Evolutionary conservation across 768 basidiomycete species (phyloP).

Genomic region (Suillus bovinus): DNA sequence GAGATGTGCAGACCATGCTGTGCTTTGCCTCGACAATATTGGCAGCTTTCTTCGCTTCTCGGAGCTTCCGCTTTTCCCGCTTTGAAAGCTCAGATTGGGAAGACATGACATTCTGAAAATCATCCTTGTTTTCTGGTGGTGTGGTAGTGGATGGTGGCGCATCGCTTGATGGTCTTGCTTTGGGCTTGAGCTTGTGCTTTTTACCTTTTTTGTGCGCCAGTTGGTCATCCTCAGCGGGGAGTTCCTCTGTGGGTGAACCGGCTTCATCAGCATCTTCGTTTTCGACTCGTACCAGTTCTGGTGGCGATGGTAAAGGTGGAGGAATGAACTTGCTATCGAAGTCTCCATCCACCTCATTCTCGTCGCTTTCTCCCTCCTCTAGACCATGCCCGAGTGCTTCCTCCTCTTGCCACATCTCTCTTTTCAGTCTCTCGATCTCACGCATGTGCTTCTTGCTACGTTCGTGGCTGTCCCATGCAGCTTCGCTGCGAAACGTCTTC

Average conservation of each 20-base stretch:
- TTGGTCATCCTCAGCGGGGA: constrained; percentile 12
- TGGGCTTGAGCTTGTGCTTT: constrained; percentile 13
- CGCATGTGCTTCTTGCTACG: constrained; percentile 92
- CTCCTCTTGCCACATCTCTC: constrained; percentile 77
- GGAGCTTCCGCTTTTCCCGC: constrained; percentile 76
- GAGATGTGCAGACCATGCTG: constrained; percentile 13
- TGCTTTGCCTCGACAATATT: constrained; percentile 6
- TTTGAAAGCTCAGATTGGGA: constrained; percentile 54
- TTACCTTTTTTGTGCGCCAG: constrained; percentile 7
- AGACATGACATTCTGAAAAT: constrained; percentile 3
- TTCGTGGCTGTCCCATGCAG: constrained; percentile 96
- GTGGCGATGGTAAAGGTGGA: constrained; percentile 18
- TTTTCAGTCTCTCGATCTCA: constrained; percentile 76
- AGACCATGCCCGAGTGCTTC: constrained; percentile 56
- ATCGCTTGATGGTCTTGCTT: constrained; percentile 2
- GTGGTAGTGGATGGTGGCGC: neutral
- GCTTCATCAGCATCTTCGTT: constrained; percentile 8
- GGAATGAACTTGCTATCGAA: constrained; percentile 5
- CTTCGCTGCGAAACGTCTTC: constrained; percentile 88
- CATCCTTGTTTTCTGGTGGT: neutral
- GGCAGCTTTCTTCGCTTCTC: constrained; percentile 68
- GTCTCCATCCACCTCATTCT: constrained; percentile 15
- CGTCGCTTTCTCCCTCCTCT: constrained; percentile 31
- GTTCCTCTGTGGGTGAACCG: neutral
- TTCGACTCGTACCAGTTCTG: constrained; percentile 2